Conservation (phyloP, 169 alveolate genomes). For the Plasmodium sp. region DNA sequence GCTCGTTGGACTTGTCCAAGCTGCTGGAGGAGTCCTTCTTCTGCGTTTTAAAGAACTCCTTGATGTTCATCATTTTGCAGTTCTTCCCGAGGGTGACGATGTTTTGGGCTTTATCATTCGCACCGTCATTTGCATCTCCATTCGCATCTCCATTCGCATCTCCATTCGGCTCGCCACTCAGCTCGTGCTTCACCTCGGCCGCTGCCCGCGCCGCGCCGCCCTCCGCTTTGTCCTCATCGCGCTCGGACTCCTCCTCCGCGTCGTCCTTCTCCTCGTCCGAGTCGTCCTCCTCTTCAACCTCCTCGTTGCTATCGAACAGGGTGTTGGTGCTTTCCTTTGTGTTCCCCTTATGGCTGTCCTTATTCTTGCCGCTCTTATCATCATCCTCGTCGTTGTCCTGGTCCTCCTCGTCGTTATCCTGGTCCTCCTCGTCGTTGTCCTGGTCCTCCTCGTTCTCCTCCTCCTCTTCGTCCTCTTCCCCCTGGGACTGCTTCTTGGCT, state of each 20-base stretch:
- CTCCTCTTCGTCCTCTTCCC: neutral
- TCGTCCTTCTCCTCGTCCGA: neutral
- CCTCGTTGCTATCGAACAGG: neutral
- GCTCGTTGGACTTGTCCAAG: conserved; percentile 13
- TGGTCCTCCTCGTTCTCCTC: neutral
- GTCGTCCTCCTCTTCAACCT: neutral
- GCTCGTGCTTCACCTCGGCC: conserved; percentile 11
- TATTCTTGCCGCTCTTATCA: neutral
- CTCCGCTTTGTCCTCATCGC: neutral
- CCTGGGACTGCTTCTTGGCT: conserved; percentile 6
- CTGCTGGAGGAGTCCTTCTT: conserved; percentile 12
- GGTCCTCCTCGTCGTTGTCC: neutral
- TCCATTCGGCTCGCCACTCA: conserved; percentile 10
- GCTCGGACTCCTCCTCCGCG: neutral
- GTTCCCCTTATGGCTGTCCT: neutral
- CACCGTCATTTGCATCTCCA: neutral
- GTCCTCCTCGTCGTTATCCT: neutral
- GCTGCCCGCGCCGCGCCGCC: neutral
- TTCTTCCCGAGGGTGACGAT: conserved; percentile 1
- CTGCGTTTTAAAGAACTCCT: conserved; percentile 42
- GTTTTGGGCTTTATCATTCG: neutral
- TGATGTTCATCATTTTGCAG: conserved; percentile 60
- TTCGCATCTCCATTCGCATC: neutral
- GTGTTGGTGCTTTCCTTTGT: conserved; percentile 10
- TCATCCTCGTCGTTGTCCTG: neutral